These are phyloP conservation scores for Amphibolis antarctica DNA, from an alignment of 106 monocot species.

Conservation along the genomic window DNA sequence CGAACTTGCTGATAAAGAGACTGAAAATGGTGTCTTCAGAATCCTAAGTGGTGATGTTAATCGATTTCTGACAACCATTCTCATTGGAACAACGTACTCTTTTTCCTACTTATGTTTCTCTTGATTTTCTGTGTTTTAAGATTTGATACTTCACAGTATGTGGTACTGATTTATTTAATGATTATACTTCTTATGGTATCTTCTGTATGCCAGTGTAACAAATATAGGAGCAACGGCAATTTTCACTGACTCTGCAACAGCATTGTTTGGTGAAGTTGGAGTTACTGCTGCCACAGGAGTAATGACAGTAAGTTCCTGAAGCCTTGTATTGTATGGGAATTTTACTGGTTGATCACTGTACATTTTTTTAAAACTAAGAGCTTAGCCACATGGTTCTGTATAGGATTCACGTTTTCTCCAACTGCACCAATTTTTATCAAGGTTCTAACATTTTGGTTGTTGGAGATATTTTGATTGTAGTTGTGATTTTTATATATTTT, in stretches of 20 bases:
- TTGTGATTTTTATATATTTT: too few species aligned
- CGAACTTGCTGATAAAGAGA: conserved; percentile 90
- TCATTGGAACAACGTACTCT: conserved; percentile 93
- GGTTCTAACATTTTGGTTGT: too few species aligned
- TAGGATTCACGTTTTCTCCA: too few species aligned
- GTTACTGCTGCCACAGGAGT: conserved; percentile 92
- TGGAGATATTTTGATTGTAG: too few species aligned
- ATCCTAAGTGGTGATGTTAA: conserved; percentile 84
- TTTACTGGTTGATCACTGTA: neutral
- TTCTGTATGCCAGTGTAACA: conserved; percentile 40
- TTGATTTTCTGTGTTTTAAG: neutral
- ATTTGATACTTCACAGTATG: too few species aligned
- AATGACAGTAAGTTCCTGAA: conserved; percentile 62
- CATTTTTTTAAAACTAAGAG: too few species aligned
- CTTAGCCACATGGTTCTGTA: too few species aligned
- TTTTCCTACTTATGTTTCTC: neutral
- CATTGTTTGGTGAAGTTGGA: conserved; percentile 97
- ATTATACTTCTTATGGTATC: neutral
- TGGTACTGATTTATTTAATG: too few species aligned
- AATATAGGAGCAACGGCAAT: conserved; percentile 96
- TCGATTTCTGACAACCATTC: conserved; percentile 94
- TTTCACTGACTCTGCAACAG: conserved; percentile 81
- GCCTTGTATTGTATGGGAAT: neutral
- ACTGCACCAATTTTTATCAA: too few species aligned
- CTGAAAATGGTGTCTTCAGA: conserved; percentile 84